These are phyloP conservation scores for Stromatinia cepivora DNA, from an alignment of 2,329 filamentous ascomycete genomes.

Conservation along the genomic window DNA sequence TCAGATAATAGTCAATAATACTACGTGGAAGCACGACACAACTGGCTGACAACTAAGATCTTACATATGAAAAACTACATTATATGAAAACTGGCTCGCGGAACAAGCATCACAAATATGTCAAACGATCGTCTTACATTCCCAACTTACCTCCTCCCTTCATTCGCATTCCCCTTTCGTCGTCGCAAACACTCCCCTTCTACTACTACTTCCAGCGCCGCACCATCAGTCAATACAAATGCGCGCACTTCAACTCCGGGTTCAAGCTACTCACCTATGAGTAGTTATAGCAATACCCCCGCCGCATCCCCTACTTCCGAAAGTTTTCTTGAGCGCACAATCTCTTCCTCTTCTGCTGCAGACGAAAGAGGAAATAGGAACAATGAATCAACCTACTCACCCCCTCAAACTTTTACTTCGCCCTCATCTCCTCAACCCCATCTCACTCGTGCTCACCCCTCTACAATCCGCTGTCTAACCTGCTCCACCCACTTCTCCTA, in stretches of 20 bases:
- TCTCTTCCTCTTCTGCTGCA: not conserved
- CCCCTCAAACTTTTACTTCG: not conserved
- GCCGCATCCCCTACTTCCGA: constrained; percentile 10
- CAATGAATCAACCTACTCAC: not conserved
- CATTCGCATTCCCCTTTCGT: constrained; percentile 49
- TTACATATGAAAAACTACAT: not conserved
- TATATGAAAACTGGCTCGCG: not conserved
- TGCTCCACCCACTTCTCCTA: constrained; percentile 64
- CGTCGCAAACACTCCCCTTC: constrained; percentile 43
- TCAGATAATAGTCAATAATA: constrained; percentile 4
- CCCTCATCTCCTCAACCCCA: not conserved
- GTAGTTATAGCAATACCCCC: constrained; percentile 38
- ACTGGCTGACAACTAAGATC: not conserved
- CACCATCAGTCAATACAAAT: constrained; percentile 24
- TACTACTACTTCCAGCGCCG: constrained; percentile 32
- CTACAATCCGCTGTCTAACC: constrained; percentile 58
- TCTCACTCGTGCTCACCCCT: constrained; percentile 50
- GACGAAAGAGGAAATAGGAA: not conserved
- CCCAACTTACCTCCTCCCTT: constrained; percentile 54
- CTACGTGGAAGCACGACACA: not conserved
- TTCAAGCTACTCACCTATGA: constrained; percentile 42
- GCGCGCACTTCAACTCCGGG: constrained; percentile 36
- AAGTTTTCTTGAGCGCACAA: constrained; percentile 7
- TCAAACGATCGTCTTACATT: constrained; percentile 41
- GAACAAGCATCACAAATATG: constrained; percentile 5